These are phyloP conservation scores for Colletotrichum nymphaeae DNA, from an alignment of 2,329 filamentous ascomycete species.

Conservation along the genomic window DNA sequence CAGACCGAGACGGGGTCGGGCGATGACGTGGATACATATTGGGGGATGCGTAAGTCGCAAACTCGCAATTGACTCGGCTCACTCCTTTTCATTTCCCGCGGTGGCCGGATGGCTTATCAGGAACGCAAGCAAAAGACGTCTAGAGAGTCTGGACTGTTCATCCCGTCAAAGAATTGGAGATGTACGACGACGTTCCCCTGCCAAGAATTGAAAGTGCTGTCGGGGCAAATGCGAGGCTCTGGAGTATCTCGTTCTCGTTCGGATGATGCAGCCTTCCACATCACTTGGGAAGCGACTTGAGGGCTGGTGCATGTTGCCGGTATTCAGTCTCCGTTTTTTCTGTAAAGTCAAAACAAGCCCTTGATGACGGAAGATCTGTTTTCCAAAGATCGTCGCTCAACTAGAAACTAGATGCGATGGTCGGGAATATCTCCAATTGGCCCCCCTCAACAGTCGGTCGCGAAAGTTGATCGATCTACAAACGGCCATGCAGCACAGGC, in stretches of 20 bases:
- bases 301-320: no score
- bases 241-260: background rate
- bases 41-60: background rate
- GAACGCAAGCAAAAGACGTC: background rate
- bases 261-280: background rate
- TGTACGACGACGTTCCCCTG: background rate
- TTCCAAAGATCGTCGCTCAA: background rate
- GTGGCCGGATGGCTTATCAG: background rate
- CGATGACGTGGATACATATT: background rate
- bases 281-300: background rate
- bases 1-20: no score
- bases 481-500: background rate
- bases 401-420: background rate
- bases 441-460: background rate
- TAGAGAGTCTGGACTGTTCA: background rate
- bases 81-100: background rate
- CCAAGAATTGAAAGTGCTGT: background rate
- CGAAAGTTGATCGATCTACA: background rate
- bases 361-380: background rate
- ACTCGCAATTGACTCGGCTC: background rate
- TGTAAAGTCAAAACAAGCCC: background rate
- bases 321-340: background rate
- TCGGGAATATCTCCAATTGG: background rate
- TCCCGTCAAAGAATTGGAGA: background rate
- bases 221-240: background rate